Base-by-base conservation (phyloP, 1,284 basidiomycete species). In the Moesziomyces aphidis region DNA sequence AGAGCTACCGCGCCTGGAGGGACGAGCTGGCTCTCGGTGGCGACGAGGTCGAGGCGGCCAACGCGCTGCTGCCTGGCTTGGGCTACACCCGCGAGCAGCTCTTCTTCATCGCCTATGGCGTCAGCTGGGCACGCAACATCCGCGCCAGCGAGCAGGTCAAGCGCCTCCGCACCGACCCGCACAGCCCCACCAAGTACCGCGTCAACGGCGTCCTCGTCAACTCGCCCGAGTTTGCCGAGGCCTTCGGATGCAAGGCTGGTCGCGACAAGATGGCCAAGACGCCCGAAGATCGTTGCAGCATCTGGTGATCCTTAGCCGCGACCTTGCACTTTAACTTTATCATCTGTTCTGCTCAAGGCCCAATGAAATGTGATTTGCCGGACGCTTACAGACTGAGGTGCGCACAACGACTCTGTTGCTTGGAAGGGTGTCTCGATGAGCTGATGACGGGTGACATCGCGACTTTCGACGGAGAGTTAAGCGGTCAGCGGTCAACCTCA, bases 1-100 rank as follows among this genome's bases (percentile, higher is more conserved):
- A 86, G 70, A 79, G 80, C 50, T 86, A 55, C 74, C 53, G 73
- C 23, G 86, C 86, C 3, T 86, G 86, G 86, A 76, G 80, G 59
- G 71, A 78, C 22, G 61, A 75, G 44, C 58, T 82, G 10, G 64
- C 61, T 22, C 23, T 39, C 6, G 81, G 83, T 46, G 68, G 63
- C 21, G 49, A 78, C 5, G 80, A 69, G 5, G 55, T 76, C 19
- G 76, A 76, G 55, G 73, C 60, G 50, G 71, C 65, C 34, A 85
- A 86, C 53, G 61, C 67, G 47, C 54, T 79, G 24, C 63, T 86
- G n/a, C 85, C 85, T 1, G 85, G 85, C 10, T 55, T 86, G 17
- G 59, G 68, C 34, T 85, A 80, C 63, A 75, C 83, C 42, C 63
- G 77, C 11, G 83, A 85, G 65, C 85, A 86, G 72, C 73, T 86